A percentile compares a stretch with the other conserved stretches of the same genome.
Conservation (phyloP, 2,329 filamentous ascomycete genomes). For the Plenodomus lindquistii region DNA sequence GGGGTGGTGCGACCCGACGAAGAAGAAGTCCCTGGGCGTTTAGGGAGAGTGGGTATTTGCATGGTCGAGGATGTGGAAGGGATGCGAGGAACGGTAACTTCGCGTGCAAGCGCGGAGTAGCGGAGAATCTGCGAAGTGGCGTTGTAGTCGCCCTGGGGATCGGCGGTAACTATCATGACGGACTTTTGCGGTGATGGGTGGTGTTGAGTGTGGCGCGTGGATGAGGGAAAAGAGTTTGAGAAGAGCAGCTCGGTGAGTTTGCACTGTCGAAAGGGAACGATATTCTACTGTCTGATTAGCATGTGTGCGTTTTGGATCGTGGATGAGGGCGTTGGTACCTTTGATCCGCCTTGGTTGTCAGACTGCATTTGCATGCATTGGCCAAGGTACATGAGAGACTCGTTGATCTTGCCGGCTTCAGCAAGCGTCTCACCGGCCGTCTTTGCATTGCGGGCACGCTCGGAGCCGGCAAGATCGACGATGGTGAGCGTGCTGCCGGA, state of each 20-base stretch:
- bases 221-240: conserved; percentile 54
- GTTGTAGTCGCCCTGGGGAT: conserved; percentile 92
- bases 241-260: conserved; percentile 59
- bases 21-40: conserved; percentile 43
- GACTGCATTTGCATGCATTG: conserved; percentile 97
- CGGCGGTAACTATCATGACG: conserved; percentile 95
- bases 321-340: conserved; percentile 55
- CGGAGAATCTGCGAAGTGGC: conserved; percentile 94
- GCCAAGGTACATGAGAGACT: conserved; percentile 96
- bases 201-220: conserved; percentile 50
- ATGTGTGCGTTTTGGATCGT: not conserved
- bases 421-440: conserved; percentile 89
- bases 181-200: conserved; percentile 71
- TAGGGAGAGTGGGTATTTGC: conserved; percentile 35
- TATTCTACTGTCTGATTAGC: conserved; percentile 43
- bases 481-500: conserved; percentile 79
- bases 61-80: conserved; percentile 81
- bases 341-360: conserved; percentile 72
- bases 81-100: conserved; percentile 88
- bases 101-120: conserved; percentile 88
- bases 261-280: conserved; percentile 72
- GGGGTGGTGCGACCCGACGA: conserved; percentile 54
- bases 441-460: conserved; percentile 90
- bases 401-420: conserved; percentile 97
- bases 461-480: conserved; percentile 91